These are phyloP conservation scores for Bullera alba DNA, from an alignment of 768 basidiomycete species.

Conservation along the genomic window DNA sequence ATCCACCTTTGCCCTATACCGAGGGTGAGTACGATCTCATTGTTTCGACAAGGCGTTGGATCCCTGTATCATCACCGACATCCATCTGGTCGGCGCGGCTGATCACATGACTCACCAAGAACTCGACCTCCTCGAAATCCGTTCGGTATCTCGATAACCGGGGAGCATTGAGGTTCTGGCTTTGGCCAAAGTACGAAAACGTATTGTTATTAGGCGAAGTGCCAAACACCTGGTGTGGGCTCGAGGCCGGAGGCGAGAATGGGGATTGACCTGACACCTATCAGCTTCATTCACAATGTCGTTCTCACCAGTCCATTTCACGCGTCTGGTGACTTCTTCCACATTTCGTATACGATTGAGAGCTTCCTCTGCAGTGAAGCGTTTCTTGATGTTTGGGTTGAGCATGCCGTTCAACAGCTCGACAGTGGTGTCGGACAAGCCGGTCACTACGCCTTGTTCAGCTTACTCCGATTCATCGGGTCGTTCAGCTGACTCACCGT, in stretches of 20 bases:
- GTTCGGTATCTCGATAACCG: conserved; percentile 78
- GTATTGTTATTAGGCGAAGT: conserved; percentile 18
- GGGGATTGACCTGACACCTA: not conserved
- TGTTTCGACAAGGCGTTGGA: too few species aligned
- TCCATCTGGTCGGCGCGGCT: not conserved
- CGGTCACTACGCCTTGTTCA: not conserved
- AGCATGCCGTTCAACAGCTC: conserved; percentile 37
- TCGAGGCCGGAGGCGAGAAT: not conserved
- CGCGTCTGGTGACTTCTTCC: conserved; percentile 9
- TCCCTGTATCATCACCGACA: too few species aligned
- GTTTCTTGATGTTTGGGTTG: conserved; percentile 29
- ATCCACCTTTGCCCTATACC: conserved; percentile 71
- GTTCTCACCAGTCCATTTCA: not conserved
- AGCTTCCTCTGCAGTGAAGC: conserved; percentile 34
- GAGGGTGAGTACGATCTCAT: not conserved
- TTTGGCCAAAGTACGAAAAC: conserved; percentile 5
- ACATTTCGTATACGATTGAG: conserved; percentile 8
- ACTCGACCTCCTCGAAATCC: conserved; percentile 88
- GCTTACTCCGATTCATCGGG: not conserved
- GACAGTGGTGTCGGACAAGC: conserved; percentile 17
- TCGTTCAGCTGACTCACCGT: conserved; percentile 20
- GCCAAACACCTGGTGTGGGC: conserved; percentile 8
- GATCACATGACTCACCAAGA: conserved; percentile 53
- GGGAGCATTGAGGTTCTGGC: conserved; percentile 33
- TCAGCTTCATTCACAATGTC: not conserved